Conservation (phyloP, 1,139 yeast genomes). For the Lodderomyces parapsilosis region DNA sequence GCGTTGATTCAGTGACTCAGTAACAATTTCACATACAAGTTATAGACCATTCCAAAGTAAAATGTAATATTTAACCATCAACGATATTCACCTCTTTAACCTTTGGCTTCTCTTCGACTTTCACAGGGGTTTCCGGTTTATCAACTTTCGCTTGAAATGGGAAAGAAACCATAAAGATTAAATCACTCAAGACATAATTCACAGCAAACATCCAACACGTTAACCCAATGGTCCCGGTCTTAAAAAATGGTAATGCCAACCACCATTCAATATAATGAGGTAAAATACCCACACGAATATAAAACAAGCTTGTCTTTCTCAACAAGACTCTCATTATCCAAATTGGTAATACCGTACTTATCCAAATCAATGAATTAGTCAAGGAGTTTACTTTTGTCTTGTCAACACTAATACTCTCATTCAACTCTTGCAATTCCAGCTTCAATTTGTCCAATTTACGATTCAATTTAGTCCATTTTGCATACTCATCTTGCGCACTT, state of each 20-base stretch:
- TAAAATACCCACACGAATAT: constrained; percentile 56
- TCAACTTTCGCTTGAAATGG: constrained; percentile 24
- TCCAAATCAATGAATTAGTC: constrained; percentile 26
- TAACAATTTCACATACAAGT: background rate
- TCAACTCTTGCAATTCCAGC: constrained; percentile 48
- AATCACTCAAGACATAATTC: constrained; percentile 30
- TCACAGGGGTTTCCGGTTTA: constrained; percentile 19
- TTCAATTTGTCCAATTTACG: constrained; percentile 63
- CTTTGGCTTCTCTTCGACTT: constrained; percentile 2
- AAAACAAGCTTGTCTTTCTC: constrained; percentile 58
- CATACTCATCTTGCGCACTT: constrained; percentile 91
- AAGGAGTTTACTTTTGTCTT: constrained; percentile 37
- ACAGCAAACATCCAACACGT: constrained; percentile 49
- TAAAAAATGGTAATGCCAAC: constrained; percentile 60
- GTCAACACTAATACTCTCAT: constrained; percentile 32
- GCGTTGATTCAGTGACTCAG: constrained; percentile 4
- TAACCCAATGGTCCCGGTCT: constrained; percentile 53
- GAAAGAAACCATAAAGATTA: constrained; percentile 28
- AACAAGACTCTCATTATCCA: constrained; percentile 55
- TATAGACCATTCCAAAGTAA: background rate
- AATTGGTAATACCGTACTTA: constrained; percentile 41
- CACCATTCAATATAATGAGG: constrained; percentile 59
- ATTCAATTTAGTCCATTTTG: constrained; percentile 92
- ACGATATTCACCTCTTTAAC: background rate
- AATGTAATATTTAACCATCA: constrained; percentile 2